A percentile compares a stretch with the other conserved stretches of the same genome.
phyloP scores from a whole-genome alignment of 2,329 filamentous ascomycete genomes.

The Teratosphaeria viscida region DNA sequence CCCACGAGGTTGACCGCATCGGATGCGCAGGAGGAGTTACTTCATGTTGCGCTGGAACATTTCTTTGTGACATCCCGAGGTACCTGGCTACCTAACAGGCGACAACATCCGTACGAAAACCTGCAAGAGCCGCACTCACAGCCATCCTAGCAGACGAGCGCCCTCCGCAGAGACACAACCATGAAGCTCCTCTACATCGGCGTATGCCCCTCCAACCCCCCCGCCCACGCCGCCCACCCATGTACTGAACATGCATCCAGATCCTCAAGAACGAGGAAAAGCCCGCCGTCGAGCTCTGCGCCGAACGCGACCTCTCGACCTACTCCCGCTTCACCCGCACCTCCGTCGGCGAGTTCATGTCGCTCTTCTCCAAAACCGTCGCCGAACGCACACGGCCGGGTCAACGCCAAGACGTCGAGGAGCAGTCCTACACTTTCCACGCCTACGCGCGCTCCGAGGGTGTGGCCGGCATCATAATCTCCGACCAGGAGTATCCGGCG shows the following conservation, averaged over 20 bases:
- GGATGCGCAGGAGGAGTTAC: neutral
- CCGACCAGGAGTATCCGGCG: slow-evolving; percentile 45
- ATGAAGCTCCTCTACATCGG: slow-evolving; percentile 89
- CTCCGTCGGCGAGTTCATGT: slow-evolving; percentile 62
- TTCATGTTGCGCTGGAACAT: neutral
- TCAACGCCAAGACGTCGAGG: slow-evolving; percentile 65
- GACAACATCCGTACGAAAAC: neutral
- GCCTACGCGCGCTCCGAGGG: slow-evolving; percentile 37
- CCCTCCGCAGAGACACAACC: slow-evolving; percentile 2
- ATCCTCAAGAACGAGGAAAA: slow-evolving; percentile 70
- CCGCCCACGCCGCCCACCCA: slow-evolving; percentile 12
- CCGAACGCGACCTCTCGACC: slow-evolving; percentile 65
- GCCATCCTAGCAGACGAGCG: neutral
- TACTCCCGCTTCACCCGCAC: slow-evolving; percentile 69
- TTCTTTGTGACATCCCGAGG: neutral
- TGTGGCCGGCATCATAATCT: slow-evolving; percentile 37
- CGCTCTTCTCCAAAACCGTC: slow-evolving; percentile 74
- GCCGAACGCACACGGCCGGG: slow-evolving; percentile 76
- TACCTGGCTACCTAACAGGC: neutral
- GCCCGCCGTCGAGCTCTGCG: slow-evolving; percentile 65
- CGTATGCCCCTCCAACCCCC: slow-evolving; percentile 41
- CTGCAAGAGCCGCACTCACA: neutral
- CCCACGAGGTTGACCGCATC: neutral
- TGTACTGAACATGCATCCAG: slow-evolving; percentile 34
- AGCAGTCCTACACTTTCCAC: slow-evolving; percentile 61